Percentiles rank a stretch among this genome's conserved stretches.
phyloP scores from a whole-genome alignment of 768 basidiomycete species.

The Botryobasidium botryosum region DNA sequence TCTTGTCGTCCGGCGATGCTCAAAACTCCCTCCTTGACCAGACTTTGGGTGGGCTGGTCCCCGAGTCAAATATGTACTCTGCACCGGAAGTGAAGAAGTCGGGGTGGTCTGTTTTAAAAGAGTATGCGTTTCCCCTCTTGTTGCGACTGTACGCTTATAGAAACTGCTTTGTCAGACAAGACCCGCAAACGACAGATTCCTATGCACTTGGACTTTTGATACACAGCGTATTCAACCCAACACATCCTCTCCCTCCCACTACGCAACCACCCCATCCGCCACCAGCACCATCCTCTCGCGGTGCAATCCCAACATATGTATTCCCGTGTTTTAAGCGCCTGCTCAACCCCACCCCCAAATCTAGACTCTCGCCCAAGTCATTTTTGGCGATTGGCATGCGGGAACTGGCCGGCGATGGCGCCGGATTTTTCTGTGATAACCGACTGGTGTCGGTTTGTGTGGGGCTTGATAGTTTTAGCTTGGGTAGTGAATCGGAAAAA shows the following conservation, averaged over 20 bases:
- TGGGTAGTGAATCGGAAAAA: constrained; percentile 72
- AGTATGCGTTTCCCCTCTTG: constrained; percentile 30
- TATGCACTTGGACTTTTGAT: constrained; percentile 81
- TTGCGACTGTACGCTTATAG: background rate
- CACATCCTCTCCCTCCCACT: constrained; percentile 50
- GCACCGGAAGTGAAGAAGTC: constrained; percentile 78
- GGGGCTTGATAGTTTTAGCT: constrained; percentile 69
- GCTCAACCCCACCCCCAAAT: constrained; percentile 74
- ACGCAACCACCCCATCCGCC: constrained; percentile 59
- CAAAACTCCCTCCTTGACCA: constrained; percentile 18
- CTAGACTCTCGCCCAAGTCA: constrained; percentile 52
- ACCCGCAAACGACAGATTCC: constrained; percentile 56
- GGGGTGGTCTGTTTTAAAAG: constrained; percentile 71
- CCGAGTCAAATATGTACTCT: constrained; percentile 41
- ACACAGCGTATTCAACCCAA: constrained; percentile 76
- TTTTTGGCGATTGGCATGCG: constrained; percentile 74
- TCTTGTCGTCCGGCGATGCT: background rate
- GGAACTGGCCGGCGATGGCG: constrained; percentile 34
- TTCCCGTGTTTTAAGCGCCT: constrained; percentile 77
- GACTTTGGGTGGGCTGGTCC: constrained; percentile 50
- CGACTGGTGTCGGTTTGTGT: constrained; percentile 68
- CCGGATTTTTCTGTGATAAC: constrained; percentile 73
- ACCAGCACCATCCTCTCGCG: constrained; percentile 58
- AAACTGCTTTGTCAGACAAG: constrained; percentile 20
- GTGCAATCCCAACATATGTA: constrained; percentile 52